Percentiles rank a stretch among this genome's conserved stretches.
Evolutionary conservation across 1,284 basidiomycete species (phyloP).

Genomic region (Gomphus sp.): DNA sequence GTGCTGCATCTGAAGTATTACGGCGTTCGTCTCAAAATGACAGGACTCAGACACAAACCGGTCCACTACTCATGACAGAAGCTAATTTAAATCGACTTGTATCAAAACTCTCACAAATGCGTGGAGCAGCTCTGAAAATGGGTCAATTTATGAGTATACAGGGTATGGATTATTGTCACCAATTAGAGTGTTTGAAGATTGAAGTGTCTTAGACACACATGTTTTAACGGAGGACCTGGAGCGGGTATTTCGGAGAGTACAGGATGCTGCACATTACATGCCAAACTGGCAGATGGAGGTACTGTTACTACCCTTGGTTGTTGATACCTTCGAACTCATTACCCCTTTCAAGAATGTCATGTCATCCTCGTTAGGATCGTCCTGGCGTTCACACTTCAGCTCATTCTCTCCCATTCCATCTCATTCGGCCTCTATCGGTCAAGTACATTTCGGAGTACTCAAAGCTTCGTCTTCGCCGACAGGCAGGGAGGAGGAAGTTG

Average conservation of each 20-base stretch:
- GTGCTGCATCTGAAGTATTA: conserved; percentile 46
- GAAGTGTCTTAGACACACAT: conserved; percentile 58
- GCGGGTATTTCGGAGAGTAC: conserved; percentile 82
- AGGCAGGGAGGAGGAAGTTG: conserved; percentile 52
- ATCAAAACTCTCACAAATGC: conserved; percentile 87
- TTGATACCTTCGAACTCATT: neutral
- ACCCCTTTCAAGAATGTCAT: conserved; percentile 61
- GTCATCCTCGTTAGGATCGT: conserved; percentile 58
- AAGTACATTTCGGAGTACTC: conserved; percentile 82
- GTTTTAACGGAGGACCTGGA: conserved; percentile 86
- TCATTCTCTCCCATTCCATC: conserved; percentile 85
- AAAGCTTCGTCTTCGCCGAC: conserved; percentile 39
- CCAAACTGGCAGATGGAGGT: conserved; percentile 97
- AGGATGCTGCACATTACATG: conserved; percentile 98
- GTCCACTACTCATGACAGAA: conserved; percentile 74
- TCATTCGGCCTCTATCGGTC: conserved; percentile 95
- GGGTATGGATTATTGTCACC: conserved; percentile 37
- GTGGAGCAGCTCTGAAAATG: conserved; percentile 93
- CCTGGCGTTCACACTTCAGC: conserved; percentile 69
- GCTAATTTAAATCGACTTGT: conserved; percentile 87
- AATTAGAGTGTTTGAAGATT: neutral
- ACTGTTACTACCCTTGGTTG: neutral
- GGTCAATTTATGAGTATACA: conserved; percentile 98
- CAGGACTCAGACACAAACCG: conserved; percentile 23
- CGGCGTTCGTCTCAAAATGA: conserved; percentile 21